Evolutionary conservation across 1,284 basidiomycete genomes (phyloP).

Genomic region (Prillingera fragicola): DNA sequence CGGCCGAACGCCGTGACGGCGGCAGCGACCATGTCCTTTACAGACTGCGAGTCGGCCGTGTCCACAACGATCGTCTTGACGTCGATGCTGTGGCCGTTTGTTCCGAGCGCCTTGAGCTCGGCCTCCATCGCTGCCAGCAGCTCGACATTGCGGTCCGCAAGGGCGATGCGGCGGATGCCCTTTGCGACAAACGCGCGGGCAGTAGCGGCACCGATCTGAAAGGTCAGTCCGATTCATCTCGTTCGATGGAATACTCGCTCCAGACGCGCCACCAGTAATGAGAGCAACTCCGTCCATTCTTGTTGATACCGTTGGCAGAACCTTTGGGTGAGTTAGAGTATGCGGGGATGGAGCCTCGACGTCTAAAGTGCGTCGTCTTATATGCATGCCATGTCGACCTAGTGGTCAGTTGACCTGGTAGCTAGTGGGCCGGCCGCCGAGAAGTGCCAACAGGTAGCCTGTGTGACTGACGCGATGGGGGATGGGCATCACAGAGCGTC

Average conservation of each 20-base stretch:
- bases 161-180: conserved; percentile 7
- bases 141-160: conserved; percentile 2
- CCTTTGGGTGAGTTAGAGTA: too few species aligned
- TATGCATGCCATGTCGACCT: too few species aligned
- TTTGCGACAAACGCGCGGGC: conserved; percentile 8
- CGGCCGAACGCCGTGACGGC: conserved; percentile 23
- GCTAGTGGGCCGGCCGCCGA: too few species aligned
- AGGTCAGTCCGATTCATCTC: background rate
- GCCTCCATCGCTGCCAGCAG: background rate
- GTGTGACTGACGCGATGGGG: too few species aligned
- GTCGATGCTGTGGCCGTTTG: conserved; percentile 1
- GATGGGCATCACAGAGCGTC: too few species aligned
- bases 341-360: too few species aligned
- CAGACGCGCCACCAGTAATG: conserved; percentile 21
- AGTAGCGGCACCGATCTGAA: conserved; percentile 14
- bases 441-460: too few species aligned
- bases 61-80: conserved; percentile 14
- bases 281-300: conserved; percentile 24
- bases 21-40: conserved; percentile 6
- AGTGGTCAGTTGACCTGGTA: too few species aligned
- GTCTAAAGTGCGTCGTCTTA: too few species aligned
- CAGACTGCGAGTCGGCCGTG: conserved; percentile 7
- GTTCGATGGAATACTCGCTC: conserved; percentile 10
- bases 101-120: background rate
- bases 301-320: too few species aligned